Evolutionary conservation across 176 grass and related monocot species (phyloP).

Genomic region (Panicum miliaceum): DNA sequence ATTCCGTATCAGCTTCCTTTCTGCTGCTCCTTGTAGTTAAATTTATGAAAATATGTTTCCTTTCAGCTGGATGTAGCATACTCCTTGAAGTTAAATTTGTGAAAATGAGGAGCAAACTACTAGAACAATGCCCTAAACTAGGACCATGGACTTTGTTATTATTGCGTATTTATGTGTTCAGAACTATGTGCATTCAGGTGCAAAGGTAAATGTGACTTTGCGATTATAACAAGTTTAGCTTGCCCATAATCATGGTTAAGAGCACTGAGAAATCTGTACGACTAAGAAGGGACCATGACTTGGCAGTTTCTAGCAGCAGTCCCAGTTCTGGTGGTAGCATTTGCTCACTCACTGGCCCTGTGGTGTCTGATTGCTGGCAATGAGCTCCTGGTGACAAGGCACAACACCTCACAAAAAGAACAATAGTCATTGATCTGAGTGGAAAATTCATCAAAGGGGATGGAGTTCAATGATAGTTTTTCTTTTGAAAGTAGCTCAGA

Average conservation of each 20-base stretch:
- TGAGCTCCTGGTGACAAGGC: background rate
- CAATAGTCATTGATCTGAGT: background rate
- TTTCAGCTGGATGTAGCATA: background rate
- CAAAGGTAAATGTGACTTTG: background rate
- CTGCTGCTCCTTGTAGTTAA: background rate
- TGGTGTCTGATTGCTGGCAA: background rate
- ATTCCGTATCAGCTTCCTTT: background rate
- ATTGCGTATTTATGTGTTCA: background rate
- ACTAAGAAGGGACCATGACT: conserved; percentile 17
- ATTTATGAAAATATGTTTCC: background rate
- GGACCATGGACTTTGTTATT: background rate
- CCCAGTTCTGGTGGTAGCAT: background rate
- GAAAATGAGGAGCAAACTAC: background rate
- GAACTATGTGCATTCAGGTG: background rate
- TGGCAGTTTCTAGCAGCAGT: background rate
- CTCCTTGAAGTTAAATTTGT: conserved; percentile 1
- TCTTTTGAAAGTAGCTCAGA: background rate
- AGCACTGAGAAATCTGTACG: background rate
- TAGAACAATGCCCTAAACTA: background rate
- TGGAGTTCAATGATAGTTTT: background rate
- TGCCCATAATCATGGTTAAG: background rate
- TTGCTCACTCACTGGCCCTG: background rate
- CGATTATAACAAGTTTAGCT: background rate
- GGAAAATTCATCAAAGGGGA: background rate
- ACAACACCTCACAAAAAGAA: background rate